Conservation (phyloP, 2,329 filamentous ascomycete genomes). For the Cladosporium sp. region DNA sequence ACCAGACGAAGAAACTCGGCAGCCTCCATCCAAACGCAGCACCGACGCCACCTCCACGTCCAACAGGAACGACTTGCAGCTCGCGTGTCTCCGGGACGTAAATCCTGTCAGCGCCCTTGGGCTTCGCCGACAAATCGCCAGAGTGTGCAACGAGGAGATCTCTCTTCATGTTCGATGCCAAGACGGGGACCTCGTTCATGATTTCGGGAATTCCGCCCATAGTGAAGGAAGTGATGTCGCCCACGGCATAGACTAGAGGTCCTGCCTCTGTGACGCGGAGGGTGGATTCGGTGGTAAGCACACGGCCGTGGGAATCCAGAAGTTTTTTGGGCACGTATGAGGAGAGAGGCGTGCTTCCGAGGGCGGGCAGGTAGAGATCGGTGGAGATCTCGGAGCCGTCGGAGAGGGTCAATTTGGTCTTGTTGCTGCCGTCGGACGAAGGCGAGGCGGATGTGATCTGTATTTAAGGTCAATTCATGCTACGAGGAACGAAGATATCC, state of each 20-base stretch:
- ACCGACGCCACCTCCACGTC: constrained; percentile 36
- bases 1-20: constrained; percentile 35
- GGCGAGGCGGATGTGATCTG: constrained; percentile 10
- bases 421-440: constrained; percentile 20
- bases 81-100: constrained; percentile 32
- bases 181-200: constrained; percentile 31
- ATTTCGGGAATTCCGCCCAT: constrained; percentile 37
- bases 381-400: constrained; percentile 43
- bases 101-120: constrained; percentile 24
- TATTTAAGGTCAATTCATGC: not conserved
- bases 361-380: constrained; percentile 50
- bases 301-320: constrained; percentile 42
- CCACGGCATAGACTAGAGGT: constrained; percentile 40
- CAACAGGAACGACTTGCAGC: constrained; percentile 38
- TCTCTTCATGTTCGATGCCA: constrained; percentile 40
- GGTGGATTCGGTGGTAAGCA: constrained; percentile 41
- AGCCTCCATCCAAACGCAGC: constrained; percentile 34
- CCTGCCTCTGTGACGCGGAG: constrained; percentile 38
- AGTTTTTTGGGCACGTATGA: constrained; percentile 45
- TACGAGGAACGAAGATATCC: not conserved
- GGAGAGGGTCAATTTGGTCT: constrained; percentile 13
- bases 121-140: constrained; percentile 18
- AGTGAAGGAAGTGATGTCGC: constrained; percentile 40
- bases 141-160: constrained; percentile 33
- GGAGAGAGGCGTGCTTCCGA: constrained; percentile 47